Conservation (phyloP, 306 rosid species). For the Erythrophleum fordii region DNA sequence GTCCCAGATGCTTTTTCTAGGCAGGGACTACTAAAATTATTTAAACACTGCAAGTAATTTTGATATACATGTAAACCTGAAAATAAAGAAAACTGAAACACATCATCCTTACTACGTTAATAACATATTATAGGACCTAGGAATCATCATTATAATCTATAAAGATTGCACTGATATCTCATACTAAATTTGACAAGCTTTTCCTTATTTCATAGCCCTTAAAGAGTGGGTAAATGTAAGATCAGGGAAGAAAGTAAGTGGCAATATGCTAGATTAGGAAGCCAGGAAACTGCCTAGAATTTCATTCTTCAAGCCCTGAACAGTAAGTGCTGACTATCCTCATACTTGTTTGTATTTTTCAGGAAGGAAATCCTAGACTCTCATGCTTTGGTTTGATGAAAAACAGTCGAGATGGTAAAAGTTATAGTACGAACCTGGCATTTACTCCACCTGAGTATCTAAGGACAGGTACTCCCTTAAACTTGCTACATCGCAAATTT, state of each 20-base stretch:
- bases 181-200: background rate
- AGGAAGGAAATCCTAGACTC: conserved; percentile 95
- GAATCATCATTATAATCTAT: background rate
- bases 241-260: background rate
- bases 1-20: background rate
- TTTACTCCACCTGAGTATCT: conserved; percentile 96
- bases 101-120: background rate
- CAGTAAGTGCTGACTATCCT: conserved; percentile 8
- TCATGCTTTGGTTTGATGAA: conserved; percentile 98
- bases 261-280: background rate
- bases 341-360: conserved; percentile 31
- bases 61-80: background rate
- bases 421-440: conserved; percentile 95
- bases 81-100: background rate
- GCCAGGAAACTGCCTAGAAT: background rate
- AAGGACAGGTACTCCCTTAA: conserved; percentile 65
- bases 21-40: background rate
- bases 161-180: background rate
- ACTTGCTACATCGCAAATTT: conserved; percentile 8
- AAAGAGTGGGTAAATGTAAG: background rate
- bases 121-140: background rate
- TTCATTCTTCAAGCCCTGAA: background rate
- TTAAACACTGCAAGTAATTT: background rate
- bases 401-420: conserved; percentile 97
- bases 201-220: conserved; percentile 10